Evolutionary conservation across 106 monocot genomes (phyloP), one percentile per base, ranked within the genome.

Genomic region (Dioscorea dumetorum): DNA sequence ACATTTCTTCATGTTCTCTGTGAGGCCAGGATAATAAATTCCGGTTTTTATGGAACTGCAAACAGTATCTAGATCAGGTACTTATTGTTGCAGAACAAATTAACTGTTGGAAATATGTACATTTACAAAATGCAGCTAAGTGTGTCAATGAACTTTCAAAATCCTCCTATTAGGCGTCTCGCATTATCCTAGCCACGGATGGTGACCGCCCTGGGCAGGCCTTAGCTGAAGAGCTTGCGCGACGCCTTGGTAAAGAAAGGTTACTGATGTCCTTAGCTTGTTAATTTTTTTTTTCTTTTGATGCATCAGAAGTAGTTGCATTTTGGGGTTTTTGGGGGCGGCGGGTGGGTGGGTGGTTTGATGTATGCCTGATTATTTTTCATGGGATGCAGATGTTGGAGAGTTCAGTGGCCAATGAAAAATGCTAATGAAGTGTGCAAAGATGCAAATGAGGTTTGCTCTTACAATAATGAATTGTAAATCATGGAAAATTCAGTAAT

Each of bases 171-270:
- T 34, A 82, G 82, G 77, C 76, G 34, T 73, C 82, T 52, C 82
- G 77, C 41, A 69, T 82, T 69, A 77, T 82, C 49, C 50, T 82
- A 54, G 82, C 82, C 62, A 82, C 82, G 61, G 76, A 82, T 82
- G 82, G 73, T 61, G 77, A 82, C 58, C 49, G 31, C 7, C 73
- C 72, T 68, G 81, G 81, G 32, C 81, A 81, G 69, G 77, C 70
- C 28, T 77, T 82, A 70, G 77, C 82, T 70, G 77, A 82, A 73
- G 82, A 82, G 64, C 68, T 82, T 20, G 77, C 82, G 48, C 64
- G 82, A 9, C 77, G 82, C 51, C 82, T 82, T 73, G 82, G 82
- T 77, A 82, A 77, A 77, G 82, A 77, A 73, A 82, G 77, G 82
- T 82, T 28, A 12, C 33, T 22, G 19, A 23, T 24, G 57, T 33